Conservation (phyloP, 495 filamentous ascomycete species). For the Lophium mytilinum region DNA sequence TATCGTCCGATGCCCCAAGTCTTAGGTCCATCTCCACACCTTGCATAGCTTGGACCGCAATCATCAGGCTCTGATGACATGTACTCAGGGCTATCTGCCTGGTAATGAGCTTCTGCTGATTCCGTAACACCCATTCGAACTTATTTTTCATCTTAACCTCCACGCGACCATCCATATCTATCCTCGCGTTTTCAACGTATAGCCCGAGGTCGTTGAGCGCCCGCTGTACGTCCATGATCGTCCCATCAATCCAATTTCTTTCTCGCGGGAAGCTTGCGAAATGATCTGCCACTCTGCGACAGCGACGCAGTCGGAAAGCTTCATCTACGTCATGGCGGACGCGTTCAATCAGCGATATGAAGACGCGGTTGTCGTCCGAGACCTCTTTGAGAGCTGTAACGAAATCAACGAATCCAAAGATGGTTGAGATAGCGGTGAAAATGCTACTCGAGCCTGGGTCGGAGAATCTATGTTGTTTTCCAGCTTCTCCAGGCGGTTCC, state of each 20-base stretch:
- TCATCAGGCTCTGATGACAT: slow-evolving; percentile 27
- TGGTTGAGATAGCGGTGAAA: slow-evolving; percentile 21
- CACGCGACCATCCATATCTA: slow-evolving; percentile 18
- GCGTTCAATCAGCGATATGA: slow-evolving; percentile 25
- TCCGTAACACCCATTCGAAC: slow-evolving; percentile 27
- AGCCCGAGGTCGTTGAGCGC: slow-evolving; percentile 30
- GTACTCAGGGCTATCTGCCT: slow-evolving; percentile 17
- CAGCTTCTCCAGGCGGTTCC: background rate
- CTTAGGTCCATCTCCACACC: slow-evolving; percentile 3
- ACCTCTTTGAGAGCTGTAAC: slow-evolving; percentile 15
- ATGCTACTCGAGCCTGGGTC: slow-evolving; percentile 5
- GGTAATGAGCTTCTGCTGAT: slow-evolving; percentile 25
- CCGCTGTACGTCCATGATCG: slow-evolving; percentile 17
- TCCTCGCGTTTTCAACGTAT: slow-evolving; percentile 24
- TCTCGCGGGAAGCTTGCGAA: slow-evolving; percentile 14
- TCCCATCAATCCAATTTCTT: slow-evolving; percentile 20
- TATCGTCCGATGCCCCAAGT: background rate
- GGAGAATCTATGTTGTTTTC: background rate
- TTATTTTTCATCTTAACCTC: slow-evolving; percentile 15
- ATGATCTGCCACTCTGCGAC: slow-evolving; percentile 5
- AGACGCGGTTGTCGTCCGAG: slow-evolving; percentile 23
- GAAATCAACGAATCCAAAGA: slow-evolving; percentile 27
- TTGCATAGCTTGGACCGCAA: slow-evolving; percentile 16
- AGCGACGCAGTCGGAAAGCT: slow-evolving; percentile 19
- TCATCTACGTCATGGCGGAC: slow-evolving; percentile 26